Conservation (phyloP, 371 early-diverging fungal species). For the Actinomucor elegans region DNA sequence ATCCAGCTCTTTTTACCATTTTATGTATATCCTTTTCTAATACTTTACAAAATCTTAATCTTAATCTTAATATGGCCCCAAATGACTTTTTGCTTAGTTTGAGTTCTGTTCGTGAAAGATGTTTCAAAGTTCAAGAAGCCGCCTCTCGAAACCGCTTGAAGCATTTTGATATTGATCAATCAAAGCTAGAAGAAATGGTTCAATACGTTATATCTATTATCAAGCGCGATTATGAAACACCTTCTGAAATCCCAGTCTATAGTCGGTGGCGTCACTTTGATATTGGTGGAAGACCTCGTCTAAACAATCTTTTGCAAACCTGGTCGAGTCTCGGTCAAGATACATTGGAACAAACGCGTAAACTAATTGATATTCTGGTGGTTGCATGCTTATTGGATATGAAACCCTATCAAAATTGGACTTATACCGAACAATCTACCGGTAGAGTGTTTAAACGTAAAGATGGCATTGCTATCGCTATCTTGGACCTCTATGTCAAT, state of each 20-base stretch:
- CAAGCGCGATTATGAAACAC: slow-evolving; percentile 67
- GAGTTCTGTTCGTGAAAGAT: slow-evolving; percentile 76
- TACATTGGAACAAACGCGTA: slow-evolving; percentile 63
- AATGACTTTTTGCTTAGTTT: slow-evolving; percentile 69
- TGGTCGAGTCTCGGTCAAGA: slow-evolving; percentile 47
- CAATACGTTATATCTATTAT: slow-evolving; percentile 73
- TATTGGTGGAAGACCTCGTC: slow-evolving; percentile 58
- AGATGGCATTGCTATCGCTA: slow-evolving; percentile 88
- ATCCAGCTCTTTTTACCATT: too few relatives aligned
- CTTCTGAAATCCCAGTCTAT: slow-evolving; percentile 76
- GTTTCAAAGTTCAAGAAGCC: slow-evolving; percentile 64
- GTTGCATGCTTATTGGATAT: slow-evolving; percentile 89
- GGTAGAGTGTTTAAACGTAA: slow-evolving; percentile 63
- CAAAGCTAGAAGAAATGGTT: slow-evolving; percentile 68
- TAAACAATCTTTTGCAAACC: slow-evolving; percentile 55
- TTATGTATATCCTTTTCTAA: too few relatives aligned
- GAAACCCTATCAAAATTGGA: slow-evolving; percentile 84
- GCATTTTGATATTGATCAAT: slow-evolving; percentile 74
- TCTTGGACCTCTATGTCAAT: slow-evolving; percentile 77
- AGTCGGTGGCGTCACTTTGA: slow-evolving; percentile 92
- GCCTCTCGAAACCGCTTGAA: slow-evolving; percentile 54
- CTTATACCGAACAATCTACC: slow-evolving; percentile 61
- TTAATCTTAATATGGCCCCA: slow-evolving; percentile 21
- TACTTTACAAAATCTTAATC: too few relatives aligned
- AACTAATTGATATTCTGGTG: slow-evolving; percentile 82